Evolutionary conservation across 805 yeast genomes (phyloP).

Genomic region (Blastobotrys attinorum): DNA sequence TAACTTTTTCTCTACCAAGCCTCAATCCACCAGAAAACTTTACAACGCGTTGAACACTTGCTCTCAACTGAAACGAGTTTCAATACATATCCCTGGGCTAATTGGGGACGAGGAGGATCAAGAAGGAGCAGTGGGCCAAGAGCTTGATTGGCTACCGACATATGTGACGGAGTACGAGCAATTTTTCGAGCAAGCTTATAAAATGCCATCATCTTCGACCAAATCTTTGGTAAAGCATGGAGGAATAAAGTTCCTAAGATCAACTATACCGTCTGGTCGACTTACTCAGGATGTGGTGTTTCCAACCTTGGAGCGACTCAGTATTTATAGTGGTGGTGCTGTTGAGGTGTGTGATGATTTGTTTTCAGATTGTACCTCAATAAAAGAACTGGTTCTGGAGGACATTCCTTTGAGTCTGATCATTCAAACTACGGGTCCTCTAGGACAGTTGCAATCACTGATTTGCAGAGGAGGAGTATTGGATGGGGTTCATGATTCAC

Average conservation of each 20-base stretch:
- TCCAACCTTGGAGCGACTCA: not conserved
- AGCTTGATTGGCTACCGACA: not conserved
- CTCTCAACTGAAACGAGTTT: not conserved
- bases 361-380: not conserved
- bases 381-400: not conserved
- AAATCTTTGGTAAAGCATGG: not conserved
- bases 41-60: not conserved
- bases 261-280: not conserved
- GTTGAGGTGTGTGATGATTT: not conserved
- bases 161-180: slow-evolving; percentile 1
- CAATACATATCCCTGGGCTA: not conserved
- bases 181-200: not conserved
- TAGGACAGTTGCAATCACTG: not conserved
- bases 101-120: not conserved
- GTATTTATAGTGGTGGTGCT: not conserved
- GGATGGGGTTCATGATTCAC: not conserved
- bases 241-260: not conserved
- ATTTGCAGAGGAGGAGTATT: not conserved
- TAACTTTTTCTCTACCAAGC: not conserved
- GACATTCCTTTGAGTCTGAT: not conserved
- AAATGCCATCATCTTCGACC: not conserved
- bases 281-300: not conserved
- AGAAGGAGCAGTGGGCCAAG: not conserved
- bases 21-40: not conserved
- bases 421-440: not conserved